A percentile compares a stretch with the other conserved stretches of the same genome.
Conservation (phyloP, 179 eudicot species). For the Actinidia polygama region DNA sequence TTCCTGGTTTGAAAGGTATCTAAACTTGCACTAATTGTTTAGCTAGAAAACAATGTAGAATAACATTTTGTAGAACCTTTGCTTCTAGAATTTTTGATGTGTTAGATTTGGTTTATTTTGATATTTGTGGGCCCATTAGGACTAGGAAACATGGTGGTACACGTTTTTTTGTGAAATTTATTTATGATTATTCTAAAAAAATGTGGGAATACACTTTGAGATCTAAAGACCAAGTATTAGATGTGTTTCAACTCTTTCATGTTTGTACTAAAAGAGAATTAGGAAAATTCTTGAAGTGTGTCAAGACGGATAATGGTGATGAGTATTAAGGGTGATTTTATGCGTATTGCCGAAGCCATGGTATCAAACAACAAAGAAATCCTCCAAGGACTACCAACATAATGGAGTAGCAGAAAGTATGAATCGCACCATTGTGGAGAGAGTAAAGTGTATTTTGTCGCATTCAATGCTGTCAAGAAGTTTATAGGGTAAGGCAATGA, state of each 20-base stretch:
- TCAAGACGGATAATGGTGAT: background rate
- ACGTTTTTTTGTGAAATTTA: constrained; percentile 11
- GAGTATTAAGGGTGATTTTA: background rate
- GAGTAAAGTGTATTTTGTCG: background rate
- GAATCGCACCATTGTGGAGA: background rate
- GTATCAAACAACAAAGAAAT: background rate
- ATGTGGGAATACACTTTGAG: background rate
- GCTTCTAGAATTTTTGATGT: background rate
- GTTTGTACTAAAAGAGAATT: background rate
- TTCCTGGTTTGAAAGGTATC: too few species aligned
- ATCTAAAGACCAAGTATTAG: background rate
- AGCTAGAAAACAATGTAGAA: too few species aligned
- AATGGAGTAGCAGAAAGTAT: background rate
- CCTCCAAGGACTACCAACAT: background rate
- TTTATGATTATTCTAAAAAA: constrained; percentile 5
- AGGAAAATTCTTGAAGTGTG: background rate
- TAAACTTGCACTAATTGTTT: too few species aligned
- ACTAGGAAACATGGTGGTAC: background rate
- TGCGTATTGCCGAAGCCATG: background rate
- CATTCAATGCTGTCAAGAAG: background rate
- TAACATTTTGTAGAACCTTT: background rate
- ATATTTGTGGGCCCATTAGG: background rate
- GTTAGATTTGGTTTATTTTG: background rate
- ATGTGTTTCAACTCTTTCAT: constrained; percentile 8
- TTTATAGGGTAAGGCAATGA: background rate